Percentiles rank a stretch among this genome's conserved stretches.
These are phyloP conservation scores for Heterobasidion parviporum DNA, from an alignment of 1,284 basidiomycete genomes.

Conservation along the genomic window DNA sequence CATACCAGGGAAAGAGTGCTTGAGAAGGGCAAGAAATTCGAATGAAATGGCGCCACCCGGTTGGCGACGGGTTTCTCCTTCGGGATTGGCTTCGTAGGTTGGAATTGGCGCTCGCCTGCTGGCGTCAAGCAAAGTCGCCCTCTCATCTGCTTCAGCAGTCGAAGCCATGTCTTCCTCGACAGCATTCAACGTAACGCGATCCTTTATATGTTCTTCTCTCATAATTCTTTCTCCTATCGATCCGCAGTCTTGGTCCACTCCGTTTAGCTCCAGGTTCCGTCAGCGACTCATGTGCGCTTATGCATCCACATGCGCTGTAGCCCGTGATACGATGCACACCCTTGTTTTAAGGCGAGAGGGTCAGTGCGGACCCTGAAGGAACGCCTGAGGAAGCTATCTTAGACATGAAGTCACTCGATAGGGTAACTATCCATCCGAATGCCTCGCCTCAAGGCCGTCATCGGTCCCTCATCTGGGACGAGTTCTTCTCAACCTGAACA, in stretches of 20 bases:
- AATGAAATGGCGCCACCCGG: slow-evolving; percentile 5
- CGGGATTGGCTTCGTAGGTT: slow-evolving; percentile 1
- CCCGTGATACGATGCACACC: background rate
- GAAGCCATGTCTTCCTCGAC: background rate
- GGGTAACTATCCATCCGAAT: background rate
- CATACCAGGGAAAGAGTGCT: slow-evolving; percentile 13
- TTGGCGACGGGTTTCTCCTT: slow-evolving; percentile 7
- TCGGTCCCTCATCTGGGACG: background rate
- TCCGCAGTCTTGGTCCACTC: background rate
- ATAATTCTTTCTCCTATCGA: slow-evolving; percentile 3
- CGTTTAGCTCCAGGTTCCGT: background rate
- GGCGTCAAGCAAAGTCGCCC: background rate
- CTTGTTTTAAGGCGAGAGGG: background rate
- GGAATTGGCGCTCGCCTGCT: background rate
- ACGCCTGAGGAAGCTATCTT: background rate
- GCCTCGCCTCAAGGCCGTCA: background rate
- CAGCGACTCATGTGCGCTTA: background rate
- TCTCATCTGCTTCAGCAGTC: slow-evolving; percentile 1
- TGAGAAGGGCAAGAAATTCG: slow-evolving; percentile 10
- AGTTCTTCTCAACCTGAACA: too few relatives aligned
- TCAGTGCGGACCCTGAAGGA: background rate
- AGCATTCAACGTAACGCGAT: background rate
- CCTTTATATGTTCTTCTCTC: background rate
- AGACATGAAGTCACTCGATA: background rate
- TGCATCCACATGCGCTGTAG: background rate